Base-by-base conservation (phyloP, 179 eudicot species). In the Camellia oleifera region DNA sequence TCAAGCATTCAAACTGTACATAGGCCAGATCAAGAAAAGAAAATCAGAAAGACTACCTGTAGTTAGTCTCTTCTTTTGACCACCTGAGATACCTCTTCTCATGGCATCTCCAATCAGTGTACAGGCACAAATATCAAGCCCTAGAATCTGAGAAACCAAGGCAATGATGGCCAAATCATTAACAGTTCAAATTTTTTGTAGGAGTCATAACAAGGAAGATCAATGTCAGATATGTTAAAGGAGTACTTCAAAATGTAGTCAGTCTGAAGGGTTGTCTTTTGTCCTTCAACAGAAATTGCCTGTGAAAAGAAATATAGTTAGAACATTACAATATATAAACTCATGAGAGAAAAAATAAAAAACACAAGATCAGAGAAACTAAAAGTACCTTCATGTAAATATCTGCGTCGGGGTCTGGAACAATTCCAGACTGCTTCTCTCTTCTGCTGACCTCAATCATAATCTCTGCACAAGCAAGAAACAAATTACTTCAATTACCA, bases 41-140 rank as follows among this genome's bases (percentile, higher is more conserved):
- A 9, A 12, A 48, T 3, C 10, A 40, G 15, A 66, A 14, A 73
- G 80, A 26, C 54, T 72, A 89, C 97, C 94, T 86, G 98, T 91
- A 66, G 98, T 94, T 80, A 94, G 79, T 84, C 98, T 90, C 85
- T 94, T 94, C 91, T 94, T 94, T 80, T 94, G 97, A 78, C 98
- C 98, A 70, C 98, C 98, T 32, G 97, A 92, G 70, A 94, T 87
- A 46, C 97, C 98, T 90, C 93, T 86, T 80, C 90, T 92, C 97
- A 94, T 94, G 79, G 87, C 90, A 85, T 94, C 94, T 61, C 98
- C 98, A 65, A 80, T 83, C 78, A 91, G 72, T 44, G 89, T 93
- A 66, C 92, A 95, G 71, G 95, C 88, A 78, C 98, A 94, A 2
- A 90, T 77, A 84, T 94, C 97, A 62, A 94, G 91, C 76, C 97